Percentiles rank a stretch among this genome's conserved stretches.
Evolutionary conservation across 2,329 filamentous ascomycete species (phyloP).

Genomic region (Chlorencoelia australis): DNA sequence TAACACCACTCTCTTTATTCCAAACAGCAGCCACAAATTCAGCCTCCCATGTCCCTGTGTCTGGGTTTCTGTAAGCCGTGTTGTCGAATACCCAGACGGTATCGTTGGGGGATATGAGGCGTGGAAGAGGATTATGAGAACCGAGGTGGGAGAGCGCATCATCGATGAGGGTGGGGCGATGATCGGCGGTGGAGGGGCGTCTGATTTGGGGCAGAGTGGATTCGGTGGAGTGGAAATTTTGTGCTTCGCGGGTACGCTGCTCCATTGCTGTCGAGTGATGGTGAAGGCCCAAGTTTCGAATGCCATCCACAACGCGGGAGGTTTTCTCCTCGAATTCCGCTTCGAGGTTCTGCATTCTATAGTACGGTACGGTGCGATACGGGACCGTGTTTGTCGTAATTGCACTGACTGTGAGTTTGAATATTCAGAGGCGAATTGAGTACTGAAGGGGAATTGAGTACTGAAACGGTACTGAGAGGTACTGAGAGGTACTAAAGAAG

Average conservation of each 20-base stretch:
- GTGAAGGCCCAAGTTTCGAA: constrained; percentile 49
- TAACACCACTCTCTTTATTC: constrained; percentile 56
- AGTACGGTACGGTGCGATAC: too few relatives aligned
- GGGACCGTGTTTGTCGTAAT: too few relatives aligned
- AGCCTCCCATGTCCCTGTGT: constrained; percentile 55
- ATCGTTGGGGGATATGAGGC: constrained; percentile 49
- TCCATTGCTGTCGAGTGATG: constrained; percentile 21
- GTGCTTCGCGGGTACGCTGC: constrained; percentile 20
- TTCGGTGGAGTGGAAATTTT: constrained; percentile 30
- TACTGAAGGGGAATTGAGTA: too few relatives aligned
- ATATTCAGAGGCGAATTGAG: too few relatives aligned
- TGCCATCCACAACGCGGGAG: too few relatives aligned
- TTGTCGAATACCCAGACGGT: constrained; percentile 87
- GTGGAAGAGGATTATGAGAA: constrained; percentile 45
- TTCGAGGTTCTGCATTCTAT: too few relatives aligned
- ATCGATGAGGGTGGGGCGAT: constrained; percentile 16
- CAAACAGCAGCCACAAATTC: constrained; percentile 82
- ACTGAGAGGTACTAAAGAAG: too few relatives aligned
- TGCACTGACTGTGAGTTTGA: too few relatives aligned
- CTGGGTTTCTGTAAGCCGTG: constrained; percentile 57
- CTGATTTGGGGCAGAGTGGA: constrained; percentile 33
- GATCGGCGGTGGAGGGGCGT: constrained; percentile 18
- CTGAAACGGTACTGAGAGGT: too few relatives aligned
- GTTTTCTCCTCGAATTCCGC: too few relatives aligned
- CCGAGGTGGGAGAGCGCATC: constrained; percentile 41